Base-by-base conservation (phyloP, 805 yeast genomes). In the Ogataea saltuana region DNA sequence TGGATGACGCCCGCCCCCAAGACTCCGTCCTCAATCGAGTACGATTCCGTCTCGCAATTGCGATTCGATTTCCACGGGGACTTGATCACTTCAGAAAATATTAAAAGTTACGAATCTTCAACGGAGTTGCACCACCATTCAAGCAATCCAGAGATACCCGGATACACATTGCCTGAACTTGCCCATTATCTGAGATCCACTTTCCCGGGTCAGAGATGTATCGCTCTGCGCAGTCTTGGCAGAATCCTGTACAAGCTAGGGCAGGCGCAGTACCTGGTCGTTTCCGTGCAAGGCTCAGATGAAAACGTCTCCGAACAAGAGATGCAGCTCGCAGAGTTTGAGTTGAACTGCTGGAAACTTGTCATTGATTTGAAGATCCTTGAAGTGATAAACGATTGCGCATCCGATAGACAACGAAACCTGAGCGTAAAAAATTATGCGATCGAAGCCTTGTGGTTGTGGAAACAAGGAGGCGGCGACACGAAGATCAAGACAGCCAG, bases 51-150 rank as follows among this genome's bases (percentile, higher is more conserved):
- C 4, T 63, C 83, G 4, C 88, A 85, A 40, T 69, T 91, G 59
- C 69, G 99, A 49, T 93, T 93, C 59, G 97, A 91, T 58, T 89
- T 93, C 64, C 71, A 80, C 39, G 99, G 97, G 9, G 72, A 86
- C 53, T 62, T 93, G 46, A 71, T 93, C 3, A 71, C 79, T 38
- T 45, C 58, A 3, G 61, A 55, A 26, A 58, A 54, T 41, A 44
- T 58, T 7, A 35, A 44, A 6, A 29, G 49, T 4, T 43, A 50
- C 22, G 44, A 48, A 6, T 46, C 33, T 8, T 26, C 47, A 9
- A 69, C 80, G 22, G 99, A 96, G 0, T 73, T 93, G 19, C 97
- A 88, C 57, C 98, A 93, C 61, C 99, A 93, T 63, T 76, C 97
- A 0, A 88, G 84, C 9, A 81, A 84, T 36, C 97, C 98, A 0